Base-by-base conservation (phyloP, 352 stramenopile species). In the Pythium dissotocum region DNA sequence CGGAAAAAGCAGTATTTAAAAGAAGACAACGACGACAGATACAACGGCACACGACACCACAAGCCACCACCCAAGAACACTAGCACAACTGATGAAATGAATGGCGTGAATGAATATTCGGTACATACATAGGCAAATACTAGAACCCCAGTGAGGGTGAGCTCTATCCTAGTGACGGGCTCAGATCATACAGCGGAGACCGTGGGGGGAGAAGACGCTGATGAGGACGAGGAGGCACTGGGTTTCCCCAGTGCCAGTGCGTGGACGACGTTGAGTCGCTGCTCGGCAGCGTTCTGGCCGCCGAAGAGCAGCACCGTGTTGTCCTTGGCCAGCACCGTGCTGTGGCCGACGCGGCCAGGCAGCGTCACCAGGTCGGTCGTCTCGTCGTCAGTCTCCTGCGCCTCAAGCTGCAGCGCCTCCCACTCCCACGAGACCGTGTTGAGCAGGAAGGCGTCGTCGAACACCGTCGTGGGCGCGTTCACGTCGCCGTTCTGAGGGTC, bases 381-480 rank as follows among this genome's bases (percentile, higher is more conserved):
- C 10, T 44, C 28, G 12, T 51, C 30, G 56, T 61, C 71, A 35
- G n/a, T 69, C 61, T 21, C 38, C 49, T 14, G 51, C 48, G 36
- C 56, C 10, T 71, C 62, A 14, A 91, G 79, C 8, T 69, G 70
- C 14, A 92, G 82, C n/a, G 73, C 60, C 42, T 83, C 80, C 95
- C 93, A 98, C 53, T 92, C 89, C 92, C 93, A 98, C 32, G 75
- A 88, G n/a, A 85, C 77, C 4, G 92, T 97, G 68, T 98, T 78
- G 28, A 98, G 78, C 61, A 98, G 54, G 67, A 97, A 98, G 9
- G 80, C 88, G 61, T 97, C 93, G 56, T 87, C 74, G 55, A 98
- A 98, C 26, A 98, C 82, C 18, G 76, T 83, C 10, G 80, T 75
- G 14, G 40, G 40, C 6, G 14, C 44, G 14, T 61, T 77, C 1